Base-by-base conservation (phyloP, 75 land plant genomes). In the Adiantum capillusveneris region DNA sequence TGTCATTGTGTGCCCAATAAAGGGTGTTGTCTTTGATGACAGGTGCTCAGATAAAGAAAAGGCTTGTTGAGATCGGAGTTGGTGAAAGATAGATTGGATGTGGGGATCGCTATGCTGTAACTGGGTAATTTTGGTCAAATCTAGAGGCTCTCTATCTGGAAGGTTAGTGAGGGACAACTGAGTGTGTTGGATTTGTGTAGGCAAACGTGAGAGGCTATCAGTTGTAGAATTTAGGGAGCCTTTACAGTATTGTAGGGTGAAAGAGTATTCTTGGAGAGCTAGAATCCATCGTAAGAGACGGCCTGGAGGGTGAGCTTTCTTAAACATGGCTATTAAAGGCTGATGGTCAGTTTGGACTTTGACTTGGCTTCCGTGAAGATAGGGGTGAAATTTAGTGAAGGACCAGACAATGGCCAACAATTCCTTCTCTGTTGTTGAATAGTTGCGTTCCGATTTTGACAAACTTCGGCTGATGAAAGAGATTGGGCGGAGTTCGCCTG, bases 311-410 rank as follows among this genome's bases (percentile, higher is more conserved):
- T 41, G 43, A 14, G 43, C 9, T 14, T 41, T 41, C 12, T 9
- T 9, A 14, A 41, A n/a, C 6, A 57, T 7, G 25, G 13, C 11
- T 9, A 19, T 19, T 7, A 57, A 27, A 11, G 59, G 25, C n/a
- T 57, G 29, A 30, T 68, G 70, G 14, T 68, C 66, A 16, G 50
- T 51, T 1, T 6, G 11, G 21, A 60, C n/a, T 1, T 48, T 31
- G 12, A 21, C 31, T 26, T 36, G 30, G 7, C 12, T 9, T 9
- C 30, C 59, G 28, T 19, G 20, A 0, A 75, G 29, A 39, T 76
- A 76, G 2, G 24, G 65, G 1, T 58, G 25, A 67, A 62, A 76
- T 34, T 55, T 58, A 6, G 43, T 29, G 9, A 70, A 31, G 0
- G 74, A 57, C 29, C 31, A 11, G 0, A 65, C 62, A 0, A 71